Conservation (phyloP, 2,329 filamentous ascomycete genomes). For the Fonsecaea pedrosoi region DNA sequence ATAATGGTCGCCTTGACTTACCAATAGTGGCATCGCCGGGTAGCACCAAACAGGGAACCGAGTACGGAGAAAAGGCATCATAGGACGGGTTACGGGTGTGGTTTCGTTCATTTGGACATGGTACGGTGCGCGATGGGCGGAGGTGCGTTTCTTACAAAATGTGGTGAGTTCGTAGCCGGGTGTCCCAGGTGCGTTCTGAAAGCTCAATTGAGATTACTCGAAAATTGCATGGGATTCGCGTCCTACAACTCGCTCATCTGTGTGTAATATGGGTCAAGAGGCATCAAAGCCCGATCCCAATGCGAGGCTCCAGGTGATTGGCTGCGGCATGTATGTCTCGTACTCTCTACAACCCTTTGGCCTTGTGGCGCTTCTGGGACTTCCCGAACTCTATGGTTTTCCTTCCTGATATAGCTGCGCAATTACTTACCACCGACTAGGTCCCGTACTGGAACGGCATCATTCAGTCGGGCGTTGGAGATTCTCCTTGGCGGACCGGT, state of each 20-base stretch:
- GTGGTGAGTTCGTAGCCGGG: neutral
- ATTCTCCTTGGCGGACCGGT: slow-evolving; percentile 12
- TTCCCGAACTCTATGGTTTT: neutral
- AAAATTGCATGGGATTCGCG: neutral
- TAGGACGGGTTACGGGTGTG: neutral
- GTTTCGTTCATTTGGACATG: neutral
- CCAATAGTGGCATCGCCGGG: neutral
- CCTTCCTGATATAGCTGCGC: neutral
- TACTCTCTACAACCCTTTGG: neutral
- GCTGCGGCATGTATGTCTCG: slow-evolving; percentile 8
- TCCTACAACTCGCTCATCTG: neutral
- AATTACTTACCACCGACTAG: neutral
- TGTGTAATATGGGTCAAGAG: slow-evolving; percentile 8
- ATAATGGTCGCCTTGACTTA: neutral
- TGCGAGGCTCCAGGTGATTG: slow-evolving; percentile 18
- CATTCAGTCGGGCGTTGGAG: slow-evolving; percentile 12
- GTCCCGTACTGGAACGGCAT: slow-evolving; percentile 13
- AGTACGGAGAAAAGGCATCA: neutral
- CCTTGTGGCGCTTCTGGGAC: neutral
- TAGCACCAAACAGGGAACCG: neutral
- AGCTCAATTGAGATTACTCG: neutral
- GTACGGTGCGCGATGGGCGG: neutral
- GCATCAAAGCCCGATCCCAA: slow-evolving; percentile 14
- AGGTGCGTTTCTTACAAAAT: neutral
- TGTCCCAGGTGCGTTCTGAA: neutral